Evolutionary conservation across 345 rosid genomes (phyloP).

Genomic region (Populus euphratica): DNA sequence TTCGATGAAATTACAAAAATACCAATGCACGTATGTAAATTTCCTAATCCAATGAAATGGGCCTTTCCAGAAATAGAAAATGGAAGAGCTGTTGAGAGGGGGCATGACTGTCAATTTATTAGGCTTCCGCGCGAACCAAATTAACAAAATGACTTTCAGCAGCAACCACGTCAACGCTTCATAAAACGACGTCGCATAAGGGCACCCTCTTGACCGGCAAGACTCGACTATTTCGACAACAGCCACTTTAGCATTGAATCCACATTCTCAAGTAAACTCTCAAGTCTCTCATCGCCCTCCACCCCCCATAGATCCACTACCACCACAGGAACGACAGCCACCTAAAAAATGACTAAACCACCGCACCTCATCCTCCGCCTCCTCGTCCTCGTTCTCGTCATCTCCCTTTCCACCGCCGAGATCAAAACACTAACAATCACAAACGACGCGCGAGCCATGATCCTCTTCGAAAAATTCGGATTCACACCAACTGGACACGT

Average conservation of each 20-base stretch:
- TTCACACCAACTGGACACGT: conserved; percentile 85
- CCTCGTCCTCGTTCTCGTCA: conserved; percentile 16
- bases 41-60: neutral
- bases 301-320: neutral
- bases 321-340: neutral
- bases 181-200: neutral
- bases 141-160: neutral
- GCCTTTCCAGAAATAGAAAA: neutral
- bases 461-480: conserved; percentile 93
- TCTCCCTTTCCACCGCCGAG: conserved; percentile 14
- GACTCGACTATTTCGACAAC: no score
- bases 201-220: neutral
- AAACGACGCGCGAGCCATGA: conserved; percentile 79
- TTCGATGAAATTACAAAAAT: no score
- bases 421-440: conserved; percentile 47
- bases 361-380: conserved; percentile 20
- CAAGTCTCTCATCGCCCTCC: neutral
- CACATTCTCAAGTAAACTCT: neutral
- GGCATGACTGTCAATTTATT: neutral
- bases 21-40: no score
- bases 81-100: neutral
- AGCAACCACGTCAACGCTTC: neutral
- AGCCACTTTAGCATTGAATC: neutral
- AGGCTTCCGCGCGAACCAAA: neutral
- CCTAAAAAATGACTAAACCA: conserved; percentile 40